A percentile compares a stretch with the other conserved stretches of the same genome.
These are phyloP conservation scores for Crithidia bombi DNA, from an alignment of 208 protist genomes.

Conservation along the genomic window DNA sequence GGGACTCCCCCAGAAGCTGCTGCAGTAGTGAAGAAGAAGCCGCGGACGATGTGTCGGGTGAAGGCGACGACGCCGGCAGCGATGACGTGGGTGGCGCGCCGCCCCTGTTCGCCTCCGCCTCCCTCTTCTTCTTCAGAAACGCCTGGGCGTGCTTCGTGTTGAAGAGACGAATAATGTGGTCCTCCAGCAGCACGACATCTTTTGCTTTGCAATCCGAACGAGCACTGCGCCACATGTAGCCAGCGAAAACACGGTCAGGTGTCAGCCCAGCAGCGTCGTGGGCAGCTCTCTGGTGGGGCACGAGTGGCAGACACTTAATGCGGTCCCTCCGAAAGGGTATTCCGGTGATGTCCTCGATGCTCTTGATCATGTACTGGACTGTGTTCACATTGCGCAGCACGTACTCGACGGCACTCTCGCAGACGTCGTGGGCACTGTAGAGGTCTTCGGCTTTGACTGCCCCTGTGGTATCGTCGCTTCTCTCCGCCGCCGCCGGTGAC, in stretches of 20 bases:
- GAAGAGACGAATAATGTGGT: slow-evolving; percentile 42
- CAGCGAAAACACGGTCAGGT: slow-evolving; percentile 45
- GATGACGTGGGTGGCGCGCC: background rate
- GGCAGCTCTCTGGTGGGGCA: background rate
- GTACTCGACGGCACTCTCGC: slow-evolving; percentile 71
- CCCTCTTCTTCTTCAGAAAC: slow-evolving; percentile 27
- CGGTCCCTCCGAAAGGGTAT: slow-evolving; percentile 61
- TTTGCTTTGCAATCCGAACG: slow-evolving; percentile 65
- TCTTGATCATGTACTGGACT: slow-evolving; percentile 82
- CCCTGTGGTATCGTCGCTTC: background rate
- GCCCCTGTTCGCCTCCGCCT: slow-evolving; percentile 11
- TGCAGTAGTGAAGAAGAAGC: slow-evolving; percentile 5
- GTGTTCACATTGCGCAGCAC: slow-evolving; percentile 82
- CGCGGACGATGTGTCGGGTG: background rate
- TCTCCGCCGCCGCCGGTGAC: background rate
- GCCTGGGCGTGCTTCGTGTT: slow-evolving; percentile 16
- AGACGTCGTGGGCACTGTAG: slow-evolving; percentile 54
- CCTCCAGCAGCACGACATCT: slow-evolving; percentile 80
- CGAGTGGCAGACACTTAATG: slow-evolving; percentile 74
- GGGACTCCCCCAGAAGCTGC: slow-evolving; percentile 23
- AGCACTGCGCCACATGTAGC: slow-evolving; percentile 80
- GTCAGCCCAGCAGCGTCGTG: slow-evolving; percentile 18
- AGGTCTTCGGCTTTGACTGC: slow-evolving; percentile 1
- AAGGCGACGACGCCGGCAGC: background rate
- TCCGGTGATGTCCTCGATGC: slow-evolving; percentile 71